A percentile compares a stretch with the other conserved stretches of the same genome.
phyloP scores from a whole-genome alignment of 768 basidiomycete genomes.

The Terana coerulea region DNA sequence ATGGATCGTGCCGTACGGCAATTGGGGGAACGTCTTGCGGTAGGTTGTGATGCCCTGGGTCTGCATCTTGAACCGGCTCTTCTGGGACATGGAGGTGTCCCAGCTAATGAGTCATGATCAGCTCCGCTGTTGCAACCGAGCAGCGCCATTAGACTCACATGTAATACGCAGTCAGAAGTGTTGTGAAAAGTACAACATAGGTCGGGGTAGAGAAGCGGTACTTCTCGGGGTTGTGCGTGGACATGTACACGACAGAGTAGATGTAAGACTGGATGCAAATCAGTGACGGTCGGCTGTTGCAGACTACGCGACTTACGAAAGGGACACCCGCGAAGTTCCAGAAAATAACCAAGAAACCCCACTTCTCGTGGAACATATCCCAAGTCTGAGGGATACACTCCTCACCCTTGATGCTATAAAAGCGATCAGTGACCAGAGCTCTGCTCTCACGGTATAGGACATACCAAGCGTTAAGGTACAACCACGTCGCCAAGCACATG shows the following conservation, averaged over 20 bases:
- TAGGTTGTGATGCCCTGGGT: slow-evolving; percentile 81
- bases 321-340: slow-evolving; percentile 96
- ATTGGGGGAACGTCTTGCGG: slow-evolving; percentile 92
- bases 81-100: slow-evolving; percentile 95
- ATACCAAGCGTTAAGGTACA: slow-evolving; percentile 96
- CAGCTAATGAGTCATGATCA: slow-evolving; percentile 44
- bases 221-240: slow-evolving; percentile 82
- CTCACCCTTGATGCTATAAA: slow-evolving; percentile 77
- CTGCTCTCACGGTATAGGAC: slow-evolving; percentile 13
- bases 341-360: slow-evolving; percentile 98
- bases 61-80: slow-evolving; percentile 97
- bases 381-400: slow-evolving; percentile 96
- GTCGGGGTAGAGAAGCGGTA: slow-evolving; percentile 82
- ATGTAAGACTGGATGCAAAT: slow-evolving; percentile 56
- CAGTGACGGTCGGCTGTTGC: slow-evolving; percentile 1
- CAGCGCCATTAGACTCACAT: slow-evolving; percentile 71
- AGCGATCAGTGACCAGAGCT: slow-evolving; percentile 6
- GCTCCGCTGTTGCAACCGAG: slow-evolving; percentile 1
- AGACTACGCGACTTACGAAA: slow-evolving; percentile 56
- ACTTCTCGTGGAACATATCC: slow-evolving; percentile 85
- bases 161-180: slow-evolving; percentile 81
- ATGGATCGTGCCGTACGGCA: slow-evolving; percentile 76
- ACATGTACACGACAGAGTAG: slow-evolving; percentile 98
- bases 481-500: slow-evolving; percentile 91
- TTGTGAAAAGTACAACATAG: slow-evolving; percentile 69